Conservation (phyloP, 2,329 filamentous ascomycete genomes). For the Mycosphaerella arachidis region DNA sequence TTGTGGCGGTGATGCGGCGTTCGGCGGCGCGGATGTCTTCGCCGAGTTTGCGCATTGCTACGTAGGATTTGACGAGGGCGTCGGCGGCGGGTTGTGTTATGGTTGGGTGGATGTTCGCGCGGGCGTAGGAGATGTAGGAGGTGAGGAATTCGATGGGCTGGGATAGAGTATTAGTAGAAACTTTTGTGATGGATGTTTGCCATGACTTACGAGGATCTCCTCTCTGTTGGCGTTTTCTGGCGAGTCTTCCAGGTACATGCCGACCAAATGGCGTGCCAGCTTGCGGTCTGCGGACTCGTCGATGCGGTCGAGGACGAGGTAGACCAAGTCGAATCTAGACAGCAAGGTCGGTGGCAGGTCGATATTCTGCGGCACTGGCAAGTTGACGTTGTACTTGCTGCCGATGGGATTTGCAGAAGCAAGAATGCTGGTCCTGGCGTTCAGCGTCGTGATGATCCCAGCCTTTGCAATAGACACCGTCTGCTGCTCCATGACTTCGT, state of each 20-base stretch:
- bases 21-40: conserved; percentile 68
- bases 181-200: conserved; percentile 10
- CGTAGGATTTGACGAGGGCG: conserved; percentile 80
- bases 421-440: conserved; percentile 90
- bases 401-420: conserved; percentile 97
- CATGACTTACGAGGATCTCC: conserved; percentile 70
- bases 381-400: conserved; percentile 92
- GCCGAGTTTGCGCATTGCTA: conserved; percentile 91
- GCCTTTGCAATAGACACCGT: conserved; percentile 75
- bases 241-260: conserved; percentile 93
- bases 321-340: conserved; percentile 94
- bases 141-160: conserved; percentile 93
- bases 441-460: conserved; percentile 80
- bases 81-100: conserved; percentile 76
- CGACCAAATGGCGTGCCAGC: conserved; percentile 84
- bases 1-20: conserved; percentile 95
- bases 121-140: conserved; percentile 93
- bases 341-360: conserved; percentile 92
- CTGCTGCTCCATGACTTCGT: conserved; percentile 79
- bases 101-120: conserved; percentile 74
- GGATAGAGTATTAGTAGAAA: conserved; percentile 4
- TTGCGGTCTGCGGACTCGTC: conserved; percentile 87
- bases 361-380: conserved; percentile 96
- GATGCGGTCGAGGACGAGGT: conserved; percentile 88
- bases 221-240: conserved; percentile 75